Evolutionary conservation across 495 filamentous ascomycete genomes (phyloP).

Genomic region (Lineolata rhizophorae): DNA sequence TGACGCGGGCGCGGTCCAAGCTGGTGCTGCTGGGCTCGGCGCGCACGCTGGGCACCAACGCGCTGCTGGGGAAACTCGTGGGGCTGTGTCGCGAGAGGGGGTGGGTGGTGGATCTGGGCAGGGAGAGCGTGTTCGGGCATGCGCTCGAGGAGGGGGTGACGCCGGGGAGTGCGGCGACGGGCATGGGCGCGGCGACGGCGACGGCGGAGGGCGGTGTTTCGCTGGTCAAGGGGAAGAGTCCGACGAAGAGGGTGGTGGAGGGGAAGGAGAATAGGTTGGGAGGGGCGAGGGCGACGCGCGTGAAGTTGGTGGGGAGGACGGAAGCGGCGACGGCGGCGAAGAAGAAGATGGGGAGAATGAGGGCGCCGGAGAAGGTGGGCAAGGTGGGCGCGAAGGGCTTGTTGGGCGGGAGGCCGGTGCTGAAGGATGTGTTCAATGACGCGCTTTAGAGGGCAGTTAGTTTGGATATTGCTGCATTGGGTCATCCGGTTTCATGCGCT

Average conservation of each 20-base stretch:
- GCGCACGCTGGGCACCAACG: slow-evolving; percentile 48
- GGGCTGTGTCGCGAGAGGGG: slow-evolving; percentile 43
- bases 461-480: no score
- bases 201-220: slow-evolving; percentile 2
- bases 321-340: slow-evolving; percentile 3
- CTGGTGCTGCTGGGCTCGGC: slow-evolving; percentile 67
- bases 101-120: slow-evolving; percentile 56
- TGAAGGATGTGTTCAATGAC: slow-evolving; percentile 33
- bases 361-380: slow-evolving; percentile 7
- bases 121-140: slow-evolving; percentile 32
- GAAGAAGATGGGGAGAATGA: slow-evolving; percentile 1
- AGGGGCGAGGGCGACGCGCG: not conserved
- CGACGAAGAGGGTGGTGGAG: slow-evolving; percentile 4
- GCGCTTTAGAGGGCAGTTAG: slow-evolving; percentile 3
- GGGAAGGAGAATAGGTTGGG: slow-evolving; percentile 4
- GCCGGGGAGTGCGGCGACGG: no score
- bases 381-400: slow-evolving; percentile 10
- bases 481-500: no score
- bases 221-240: slow-evolving; percentile 2
- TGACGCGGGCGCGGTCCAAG: slow-evolving; percentile 80
- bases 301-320: slow-evolving; percentile 1
- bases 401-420: slow-evolving; percentile 23
- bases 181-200: no score
- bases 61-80: slow-evolving; percentile 58
- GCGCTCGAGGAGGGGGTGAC: no score